These are phyloP conservation scores for Mucor velutinosus DNA, from an alignment of 371 early-diverging fungal genomes.

Conservation along the genomic window DNA sequence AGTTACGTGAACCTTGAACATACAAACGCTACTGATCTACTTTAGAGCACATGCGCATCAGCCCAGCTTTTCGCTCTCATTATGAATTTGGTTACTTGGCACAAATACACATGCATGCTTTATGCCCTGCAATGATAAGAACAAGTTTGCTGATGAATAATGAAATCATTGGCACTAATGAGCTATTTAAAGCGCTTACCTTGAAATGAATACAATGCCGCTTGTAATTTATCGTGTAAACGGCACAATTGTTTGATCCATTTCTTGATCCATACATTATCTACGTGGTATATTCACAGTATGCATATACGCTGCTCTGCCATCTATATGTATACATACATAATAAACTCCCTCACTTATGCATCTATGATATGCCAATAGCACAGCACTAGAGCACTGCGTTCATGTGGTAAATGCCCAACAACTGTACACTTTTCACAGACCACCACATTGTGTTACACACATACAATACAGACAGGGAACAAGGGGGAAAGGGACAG, in stretches of 20 bases:
- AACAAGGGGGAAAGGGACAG: neutral
- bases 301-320: neutral
- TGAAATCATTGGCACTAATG: neutral
- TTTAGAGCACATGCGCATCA: too few relatives aligned
- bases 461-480: neutral
- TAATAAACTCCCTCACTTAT: neutral
- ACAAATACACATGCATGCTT: neutral
- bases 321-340: neutral
- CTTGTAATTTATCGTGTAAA: neutral
- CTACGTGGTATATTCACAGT: neutral
- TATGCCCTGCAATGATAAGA: neutral
- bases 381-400: neutral
- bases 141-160: neutral
- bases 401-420: neutral
- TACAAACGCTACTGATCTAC: too few relatives aligned
- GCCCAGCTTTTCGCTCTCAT: neutral
- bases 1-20: too few relatives aligned
- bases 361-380: too few relatives aligned
- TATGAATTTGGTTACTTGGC: neutral
- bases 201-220: neutral
- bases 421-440: neutral
- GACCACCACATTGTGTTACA: neutral
- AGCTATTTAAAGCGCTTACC: neutral
- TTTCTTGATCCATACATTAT: neutral
- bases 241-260: neutral